Conservation (phyloP, 2,329 filamentous ascomycete species). For the Fusarium guadeloupense region DNA sequence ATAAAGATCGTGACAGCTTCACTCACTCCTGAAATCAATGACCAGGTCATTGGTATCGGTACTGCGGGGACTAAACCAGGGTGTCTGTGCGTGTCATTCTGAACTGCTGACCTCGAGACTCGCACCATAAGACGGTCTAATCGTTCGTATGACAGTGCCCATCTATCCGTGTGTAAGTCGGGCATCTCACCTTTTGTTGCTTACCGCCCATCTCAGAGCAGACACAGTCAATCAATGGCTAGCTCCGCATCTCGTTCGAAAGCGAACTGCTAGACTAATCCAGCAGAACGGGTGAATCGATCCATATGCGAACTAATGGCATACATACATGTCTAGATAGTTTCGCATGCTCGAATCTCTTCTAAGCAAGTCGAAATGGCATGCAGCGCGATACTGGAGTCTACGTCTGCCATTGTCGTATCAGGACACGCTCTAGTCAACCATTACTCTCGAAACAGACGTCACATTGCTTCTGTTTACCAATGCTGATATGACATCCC, state of each 20-base stretch:
- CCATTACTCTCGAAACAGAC: not conserved
- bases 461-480: conserved; percentile 13
- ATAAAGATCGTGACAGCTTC: conserved; percentile 14
- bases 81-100: conserved; percentile 27
- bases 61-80: not conserved
- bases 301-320: conserved; percentile 11
- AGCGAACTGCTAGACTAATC: conserved; percentile 7
- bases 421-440: conserved; percentile 1
- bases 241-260: not conserved
- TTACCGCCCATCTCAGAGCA: conserved; percentile 35
- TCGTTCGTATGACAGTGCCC: too few relatives aligned
- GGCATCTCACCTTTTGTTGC: conserved; percentile 17
- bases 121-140: conserved; percentile 35
- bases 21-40: too few relatives aligned
- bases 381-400: conserved; percentile 7
- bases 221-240: conserved; percentile 12
- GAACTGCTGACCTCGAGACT: conserved; percentile 30
- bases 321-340: too few relatives aligned
- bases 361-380: not conserved
- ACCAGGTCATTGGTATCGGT: conserved; percentile 9
- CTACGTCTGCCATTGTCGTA: conserved; percentile 22
- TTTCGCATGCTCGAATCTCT: not conserved
- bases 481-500: conserved; percentile 15
- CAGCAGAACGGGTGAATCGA: conserved; percentile 1
- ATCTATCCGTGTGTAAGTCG: too few relatives aligned